Evolutionary conservation across 2,329 filamentous ascomycete genomes (phyloP).

Genomic region (Aspergillus hiratsukae): DNA sequence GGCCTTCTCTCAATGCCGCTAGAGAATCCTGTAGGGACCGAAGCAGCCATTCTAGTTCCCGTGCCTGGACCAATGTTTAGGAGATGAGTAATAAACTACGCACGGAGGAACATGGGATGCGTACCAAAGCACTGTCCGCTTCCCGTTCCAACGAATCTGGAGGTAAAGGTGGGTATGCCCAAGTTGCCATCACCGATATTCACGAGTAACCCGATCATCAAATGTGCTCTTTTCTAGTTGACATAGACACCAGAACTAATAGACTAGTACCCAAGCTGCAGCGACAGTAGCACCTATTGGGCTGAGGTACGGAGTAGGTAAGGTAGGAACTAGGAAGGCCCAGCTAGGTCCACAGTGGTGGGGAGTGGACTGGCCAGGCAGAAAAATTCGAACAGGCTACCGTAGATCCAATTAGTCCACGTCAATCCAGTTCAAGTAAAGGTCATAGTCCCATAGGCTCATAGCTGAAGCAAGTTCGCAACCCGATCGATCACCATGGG

Average conservation of each 20-base stretch:
- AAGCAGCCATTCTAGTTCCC: slow-evolving; percentile 62
- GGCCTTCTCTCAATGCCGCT: slow-evolving; percentile 60
- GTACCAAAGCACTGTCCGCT: slow-evolving; percentile 51
- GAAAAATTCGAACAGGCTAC: slow-evolving; percentile 11
- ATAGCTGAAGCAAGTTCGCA: slow-evolving; percentile 4
- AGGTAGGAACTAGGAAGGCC: not conserved
- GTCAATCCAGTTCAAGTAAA: slow-evolving; percentile 12
- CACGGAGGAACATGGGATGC: slow-evolving; percentile 5
- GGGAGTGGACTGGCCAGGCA: slow-evolving; percentile 7
- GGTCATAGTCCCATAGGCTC: not conserved
- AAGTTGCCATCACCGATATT: slow-evolving; percentile 51
- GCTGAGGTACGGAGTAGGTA: too few species aligned
- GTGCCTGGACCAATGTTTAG: slow-evolving; percentile 35
- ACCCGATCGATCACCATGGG: slow-evolving; percentile 6
- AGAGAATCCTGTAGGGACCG: slow-evolving; percentile 58
- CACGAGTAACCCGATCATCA: not conserved
- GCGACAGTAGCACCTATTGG: not conserved
- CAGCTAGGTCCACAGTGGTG: not conserved
- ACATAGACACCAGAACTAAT: not conserved
- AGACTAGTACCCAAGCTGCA: not conserved
- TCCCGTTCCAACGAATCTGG: slow-evolving; percentile 48
- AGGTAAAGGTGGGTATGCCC: slow-evolving; percentile 56
- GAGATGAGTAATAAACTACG: slow-evolving; percentile 1
- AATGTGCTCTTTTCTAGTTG: not conserved
- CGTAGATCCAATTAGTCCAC: slow-evolving; percentile 14